Conservation (phyloP, 345 rosid species). For the Tarenaya hassleriana region DNA sequence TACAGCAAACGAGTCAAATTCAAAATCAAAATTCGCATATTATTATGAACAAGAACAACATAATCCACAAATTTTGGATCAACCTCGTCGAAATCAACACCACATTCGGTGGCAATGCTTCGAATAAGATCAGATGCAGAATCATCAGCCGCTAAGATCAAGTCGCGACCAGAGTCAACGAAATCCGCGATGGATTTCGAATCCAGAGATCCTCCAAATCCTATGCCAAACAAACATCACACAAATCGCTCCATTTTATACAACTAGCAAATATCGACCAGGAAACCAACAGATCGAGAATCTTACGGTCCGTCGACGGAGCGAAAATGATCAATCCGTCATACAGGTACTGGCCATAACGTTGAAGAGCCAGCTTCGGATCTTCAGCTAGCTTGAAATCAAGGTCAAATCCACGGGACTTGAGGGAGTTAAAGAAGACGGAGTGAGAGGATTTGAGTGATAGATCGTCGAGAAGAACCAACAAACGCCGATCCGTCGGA, state of each 20-base stretch:
- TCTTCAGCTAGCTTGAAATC: constrained; percentile 62
- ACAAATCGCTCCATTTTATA: not conserved
- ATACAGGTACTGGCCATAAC: constrained; percentile 60
- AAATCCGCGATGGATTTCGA: constrained; percentile 49
- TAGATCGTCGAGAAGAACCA: constrained; percentile 56
- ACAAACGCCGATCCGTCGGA: constrained; percentile 46
- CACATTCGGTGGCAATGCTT: constrained; percentile 52
- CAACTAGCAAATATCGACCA: not conserved
- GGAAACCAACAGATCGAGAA: not conserved
- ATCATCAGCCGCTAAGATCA: constrained; percentile 56
- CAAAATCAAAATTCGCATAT: constrained; percentile 6
- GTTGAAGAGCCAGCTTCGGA: constrained; percentile 50
- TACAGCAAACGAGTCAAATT: constrained; percentile 12
- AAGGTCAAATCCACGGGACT: constrained; percentile 50
- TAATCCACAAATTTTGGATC: constrained; percentile 19
- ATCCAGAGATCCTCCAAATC: constrained; percentile 57
- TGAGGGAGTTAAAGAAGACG: constrained; percentile 54
- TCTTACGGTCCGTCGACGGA: constrained; percentile 54
- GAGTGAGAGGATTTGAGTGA: constrained; percentile 61
- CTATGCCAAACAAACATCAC: constrained; percentile 21
- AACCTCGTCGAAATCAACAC: constrained; percentile 76
- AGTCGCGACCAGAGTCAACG: constrained; percentile 67
- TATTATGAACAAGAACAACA: not conserved
- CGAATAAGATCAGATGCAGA: constrained; percentile 54
- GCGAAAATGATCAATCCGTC: constrained; percentile 53